Evolutionary conservation across 2,329 filamentous ascomycete species (phyloP).

Genomic region (Camillea tinctor): DNA sequence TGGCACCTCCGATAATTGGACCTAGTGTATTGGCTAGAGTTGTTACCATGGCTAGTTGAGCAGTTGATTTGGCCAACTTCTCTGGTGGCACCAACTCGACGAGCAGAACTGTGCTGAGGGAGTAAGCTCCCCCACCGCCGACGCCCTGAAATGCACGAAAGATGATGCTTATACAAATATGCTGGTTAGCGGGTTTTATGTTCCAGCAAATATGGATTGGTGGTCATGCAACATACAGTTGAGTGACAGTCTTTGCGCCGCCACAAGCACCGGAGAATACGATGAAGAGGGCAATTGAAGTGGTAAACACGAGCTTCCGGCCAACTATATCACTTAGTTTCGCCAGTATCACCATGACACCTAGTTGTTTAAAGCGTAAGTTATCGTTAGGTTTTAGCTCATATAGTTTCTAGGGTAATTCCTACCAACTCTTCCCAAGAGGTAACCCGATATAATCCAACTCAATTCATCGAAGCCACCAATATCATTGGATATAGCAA

Average conservation of each 20-base stretch:
- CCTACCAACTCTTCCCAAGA: too few species aligned
- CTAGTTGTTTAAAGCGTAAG: not conserved
- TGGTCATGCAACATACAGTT: conserved; percentile 4
- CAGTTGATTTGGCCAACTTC: too few species aligned
- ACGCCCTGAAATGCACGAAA: conserved; percentile 17
- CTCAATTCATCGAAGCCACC: too few species aligned
- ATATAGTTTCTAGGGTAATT: too few species aligned
- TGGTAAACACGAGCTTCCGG: conserved; percentile 3
- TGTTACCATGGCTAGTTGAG: too few species aligned
- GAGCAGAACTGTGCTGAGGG: conserved; percentile 7
- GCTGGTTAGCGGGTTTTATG: not conserved
- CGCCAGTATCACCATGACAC: conserved; percentile 7
- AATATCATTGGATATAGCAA: too few species aligned
- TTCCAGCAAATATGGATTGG: too few species aligned
- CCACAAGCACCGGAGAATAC: conserved; percentile 9
- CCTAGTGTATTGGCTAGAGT: conserved; percentile 14
- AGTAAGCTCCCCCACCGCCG: conserved; percentile 12
- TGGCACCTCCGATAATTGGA: conserved; percentile 25
- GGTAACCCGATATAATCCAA: too few species aligned
- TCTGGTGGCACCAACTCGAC: conserved; percentile 12
- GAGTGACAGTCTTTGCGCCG: conserved; percentile 7
- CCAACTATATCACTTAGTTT: conserved; percentile 14
- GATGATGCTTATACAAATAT: conserved; percentile 1
- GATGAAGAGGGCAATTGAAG: conserved; percentile 5
- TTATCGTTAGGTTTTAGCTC: too few species aligned